Base-by-base conservation (phyloP, 2,329 filamentous ascomycete genomes). In the Diaporthe caulivora region DNA sequence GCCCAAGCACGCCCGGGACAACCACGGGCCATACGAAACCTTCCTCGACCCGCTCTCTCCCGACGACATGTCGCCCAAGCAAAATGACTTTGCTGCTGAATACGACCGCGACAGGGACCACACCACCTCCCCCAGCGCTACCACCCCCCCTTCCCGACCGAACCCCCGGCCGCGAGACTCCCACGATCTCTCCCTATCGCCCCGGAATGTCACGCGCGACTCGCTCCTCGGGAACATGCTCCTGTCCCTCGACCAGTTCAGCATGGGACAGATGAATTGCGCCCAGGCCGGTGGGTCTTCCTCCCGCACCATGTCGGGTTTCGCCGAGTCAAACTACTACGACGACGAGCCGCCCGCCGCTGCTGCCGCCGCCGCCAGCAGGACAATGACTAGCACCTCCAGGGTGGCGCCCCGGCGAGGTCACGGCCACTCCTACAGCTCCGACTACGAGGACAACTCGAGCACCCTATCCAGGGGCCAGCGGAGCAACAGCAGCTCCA, bases 191-290 rank as follows among this genome's bases (percentile, higher is more conserved):
- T 95, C 94, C 73, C 88, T 97, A 78, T 92, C 92, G 67, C 91
- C 93, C 64, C 88, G 92, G 75, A 91, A 94, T 81, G 91, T 94
- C 76, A 94, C 94, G 53, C 92, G 96, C 77, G 94, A 97, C 80
- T 98, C 95, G 47, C 92, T 99, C 77, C 95, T 99, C 74, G 93
- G 97, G 83, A 97, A 98, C 83, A 97, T 99, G 93, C 91, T 98
- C 75, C 87, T 97, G 77, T 98, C 95, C 53, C 92, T 99, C 76
- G 96, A 98, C 83, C 93, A 96, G 82, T 91, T 96, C 80, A 92
- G 90, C 53, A 87, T 90, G 77, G 86, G 83, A 57, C 86, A 88
- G 77, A 80, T 84, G 58, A 79, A 79, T 74, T 80, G 81, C 8
- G 77, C 80, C 11, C 77, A 68, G 54, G 44, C 24, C 21, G 58